Base-by-base conservation (phyloP, 306 rosid species). In the Quercus aquifolioides region DNA sequence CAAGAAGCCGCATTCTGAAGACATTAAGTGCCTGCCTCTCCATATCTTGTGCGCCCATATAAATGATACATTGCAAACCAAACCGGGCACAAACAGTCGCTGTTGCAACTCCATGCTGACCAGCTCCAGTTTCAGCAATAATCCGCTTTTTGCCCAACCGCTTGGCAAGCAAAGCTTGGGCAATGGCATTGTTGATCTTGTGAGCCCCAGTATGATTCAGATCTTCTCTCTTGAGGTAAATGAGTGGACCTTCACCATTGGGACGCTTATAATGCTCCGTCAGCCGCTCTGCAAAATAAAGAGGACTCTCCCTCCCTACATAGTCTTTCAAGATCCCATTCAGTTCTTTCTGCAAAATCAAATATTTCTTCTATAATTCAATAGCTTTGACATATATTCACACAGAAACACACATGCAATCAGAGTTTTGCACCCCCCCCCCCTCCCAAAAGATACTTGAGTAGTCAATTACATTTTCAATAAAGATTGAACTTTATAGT, bases 31-130 rank as follows among this genome's bases (percentile, higher is more conserved):
- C 79, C 74, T 95, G 99, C 73, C 99, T 90, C 71, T 93, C 99
- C 99, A 95, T 95, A 78, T 95, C 98, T 78, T 92, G 98, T 5
- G 99, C 99, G 3, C 99, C 99, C 99, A 92, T 95, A 81, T 92
- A 95, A 84, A 95, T 84, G 63, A 95, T 84, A 82, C 99, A 95
- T 23, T 90, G 85, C 83, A 95, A 79, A 25, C 98, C 99, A 79
- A 95, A 92, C 75, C 99, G 86, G 71, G 99, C 98, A 81, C 99
- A 95, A 19, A 91, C 99, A 25, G 98, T 95, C 23, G 99, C 99
- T 71, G 98, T 91, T 49, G 99, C 99, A 81, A 95, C 98, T 67
- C 99, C 99, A 82, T 95, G 99, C 79, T 95, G 99, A 49, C 99
- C 99, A 3, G 98, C 99, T 71, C 99, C 99, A 54, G 99, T 92